Evolutionary conservation across 2,329 filamentous ascomycete genomes (phyloP).

Genomic region (Tolypocladium ovalisporum): DNA sequence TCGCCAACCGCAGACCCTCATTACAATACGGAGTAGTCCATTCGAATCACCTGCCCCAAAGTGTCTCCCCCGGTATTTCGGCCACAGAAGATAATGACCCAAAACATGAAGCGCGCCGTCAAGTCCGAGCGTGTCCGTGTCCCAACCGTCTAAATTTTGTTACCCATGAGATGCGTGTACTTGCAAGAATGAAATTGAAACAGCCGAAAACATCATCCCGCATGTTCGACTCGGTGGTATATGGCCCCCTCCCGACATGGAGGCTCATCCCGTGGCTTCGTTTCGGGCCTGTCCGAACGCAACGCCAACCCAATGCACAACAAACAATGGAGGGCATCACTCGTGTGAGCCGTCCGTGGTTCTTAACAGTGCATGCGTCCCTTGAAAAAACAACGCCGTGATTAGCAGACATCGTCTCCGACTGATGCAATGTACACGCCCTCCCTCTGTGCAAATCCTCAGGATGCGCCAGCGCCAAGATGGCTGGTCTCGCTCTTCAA

Average conservation of each 20-base stretch:
- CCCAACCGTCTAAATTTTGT: background rate
- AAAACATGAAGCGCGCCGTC: background rate
- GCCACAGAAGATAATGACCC: background rate
- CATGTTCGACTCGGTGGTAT: background rate
- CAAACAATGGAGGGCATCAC: background rate
- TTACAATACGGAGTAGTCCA: background rate
- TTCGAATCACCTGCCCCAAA: background rate
- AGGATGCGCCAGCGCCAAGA: background rate
- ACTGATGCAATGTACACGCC: background rate
- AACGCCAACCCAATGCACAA: background rate
- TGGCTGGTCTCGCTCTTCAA: constrained; percentile 24
- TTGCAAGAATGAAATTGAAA: background rate
- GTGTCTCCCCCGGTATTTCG: background rate
- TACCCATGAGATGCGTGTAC: background rate
- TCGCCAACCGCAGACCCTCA: background rate
- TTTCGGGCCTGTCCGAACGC: background rate
- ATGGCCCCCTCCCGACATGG: background rate
- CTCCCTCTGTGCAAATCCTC: background rate
- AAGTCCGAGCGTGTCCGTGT: background rate
- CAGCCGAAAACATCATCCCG: background rate
- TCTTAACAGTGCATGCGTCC: background rate
- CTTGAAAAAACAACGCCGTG: background rate
- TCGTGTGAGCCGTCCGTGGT: background rate
- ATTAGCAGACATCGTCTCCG: background rate
- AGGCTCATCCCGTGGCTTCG: background rate